These are phyloP conservation scores for Sporobolomyces phaffii DNA, from an alignment of 768 basidiomycete genomes.

Conservation along the genomic window DNA sequence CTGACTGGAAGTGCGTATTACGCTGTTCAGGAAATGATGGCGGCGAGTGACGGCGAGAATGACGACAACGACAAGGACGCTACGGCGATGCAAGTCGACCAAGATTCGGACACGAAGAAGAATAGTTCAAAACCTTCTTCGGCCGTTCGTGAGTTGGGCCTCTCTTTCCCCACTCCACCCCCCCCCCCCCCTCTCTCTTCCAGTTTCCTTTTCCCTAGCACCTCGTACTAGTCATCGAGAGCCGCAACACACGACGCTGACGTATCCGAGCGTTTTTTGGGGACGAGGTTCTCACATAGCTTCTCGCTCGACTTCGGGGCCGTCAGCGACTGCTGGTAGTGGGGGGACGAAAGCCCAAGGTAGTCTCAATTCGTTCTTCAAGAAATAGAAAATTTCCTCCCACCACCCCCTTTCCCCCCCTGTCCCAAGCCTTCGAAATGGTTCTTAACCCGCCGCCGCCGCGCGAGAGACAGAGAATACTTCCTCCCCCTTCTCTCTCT, in stretches of 20 bases:
- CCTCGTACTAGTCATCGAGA: no score
- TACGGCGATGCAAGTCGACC: constrained; percentile 20
- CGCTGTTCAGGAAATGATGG: constrained; percentile 6
- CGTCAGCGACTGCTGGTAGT: neutral
- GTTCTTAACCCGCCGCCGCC: no score
- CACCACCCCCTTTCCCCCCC: no score
- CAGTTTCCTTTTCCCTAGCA: neutral
- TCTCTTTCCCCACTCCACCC: no score
- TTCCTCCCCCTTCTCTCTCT: no score
- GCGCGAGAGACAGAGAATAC: no score
- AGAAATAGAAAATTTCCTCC: neutral
- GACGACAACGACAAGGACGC: no score
- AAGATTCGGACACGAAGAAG: neutral
- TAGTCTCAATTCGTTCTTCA: constrained; percentile 16
- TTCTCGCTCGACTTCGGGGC: neutral
- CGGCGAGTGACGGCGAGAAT: neutral
- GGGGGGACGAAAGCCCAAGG: neutral
- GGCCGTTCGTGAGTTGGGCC: constrained; percentile 11
- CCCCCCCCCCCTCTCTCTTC: no score
- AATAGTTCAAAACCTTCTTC: neutral
- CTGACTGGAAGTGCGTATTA: no score
- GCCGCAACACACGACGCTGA: no score
- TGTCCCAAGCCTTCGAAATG: no score
- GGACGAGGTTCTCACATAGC: constrained; percentile 4
- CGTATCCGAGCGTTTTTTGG: neutral